A percentile compares a stretch with the other conserved stretches of the same genome.
Conservation (phyloP, 768 basidiomycete genomes). For the Hygrophorus pudorinus region DNA sequence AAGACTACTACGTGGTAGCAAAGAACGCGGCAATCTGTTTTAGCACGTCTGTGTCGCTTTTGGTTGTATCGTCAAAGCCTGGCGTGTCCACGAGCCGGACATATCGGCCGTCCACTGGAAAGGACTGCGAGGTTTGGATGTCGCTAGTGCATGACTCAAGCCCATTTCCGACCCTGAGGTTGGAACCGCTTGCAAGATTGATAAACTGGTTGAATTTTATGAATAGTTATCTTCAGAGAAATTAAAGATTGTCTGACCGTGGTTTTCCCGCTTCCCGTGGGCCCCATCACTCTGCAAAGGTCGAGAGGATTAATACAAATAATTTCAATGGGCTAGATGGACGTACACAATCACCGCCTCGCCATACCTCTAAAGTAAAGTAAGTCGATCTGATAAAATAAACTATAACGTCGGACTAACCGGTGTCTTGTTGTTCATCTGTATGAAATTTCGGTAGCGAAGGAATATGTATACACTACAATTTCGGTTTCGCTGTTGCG, state of each 20-base stretch:
- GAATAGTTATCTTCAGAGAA: background rate
- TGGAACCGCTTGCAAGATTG: constrained; percentile 28
- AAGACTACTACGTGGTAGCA: constrained; percentile 9
- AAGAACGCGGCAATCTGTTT: constrained; percentile 21
- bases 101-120: constrained; percentile 18
- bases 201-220: constrained; percentile 25
- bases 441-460: too few relatives aligned
- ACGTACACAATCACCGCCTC: too few relatives aligned
- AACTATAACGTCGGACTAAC: too few relatives aligned
- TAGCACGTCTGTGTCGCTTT: constrained; percentile 25
- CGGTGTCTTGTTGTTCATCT: too few relatives aligned
- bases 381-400: too few relatives aligned
- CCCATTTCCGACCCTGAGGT: constrained; percentile 25
- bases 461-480: too few relatives aligned
- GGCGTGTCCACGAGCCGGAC: constrained; percentile 33
- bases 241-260: constrained; percentile 4
- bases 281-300: constrained; percentile 10
- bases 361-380: too few relatives aligned
- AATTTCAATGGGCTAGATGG: too few relatives aligned
- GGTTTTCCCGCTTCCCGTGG: constrained; percentile 13
- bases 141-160: constrained; percentile 29
- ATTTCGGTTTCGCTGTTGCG: too few relatives aligned
- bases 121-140: constrained; percentile 19
- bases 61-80: constrained; percentile 31
- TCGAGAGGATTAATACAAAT: too few relatives aligned